Evolutionary conservation across 768 basidiomycete species (phyloP), one percentile per base, ranked within the genome.

Genomic region (Auriscalpium microsporum): DNA sequence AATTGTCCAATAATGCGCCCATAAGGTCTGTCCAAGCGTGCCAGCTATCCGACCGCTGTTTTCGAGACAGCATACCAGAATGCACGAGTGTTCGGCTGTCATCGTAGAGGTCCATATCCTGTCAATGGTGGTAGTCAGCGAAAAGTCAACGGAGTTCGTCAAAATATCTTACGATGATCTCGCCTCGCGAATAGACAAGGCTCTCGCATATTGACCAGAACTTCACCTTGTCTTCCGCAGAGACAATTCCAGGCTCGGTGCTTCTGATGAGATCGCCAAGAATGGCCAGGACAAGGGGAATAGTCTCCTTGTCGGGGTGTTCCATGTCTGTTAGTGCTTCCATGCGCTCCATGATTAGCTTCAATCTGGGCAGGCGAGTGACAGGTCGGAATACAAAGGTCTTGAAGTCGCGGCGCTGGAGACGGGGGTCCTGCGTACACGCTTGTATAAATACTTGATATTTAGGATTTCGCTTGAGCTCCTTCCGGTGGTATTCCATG

Each of bases 201-300:
- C 79, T 84, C 71, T 94, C 90, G 60, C 82, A 83, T 3, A 94
- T 71, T 52, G 75, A 82, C 85, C 87, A 90, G 57, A 91, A 84
- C 65, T 91, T 92, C 60, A 94, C 92, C 66, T 92, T 92, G 58
- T 82, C 79, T 65, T 94, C 92, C 1, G 93, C 90, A n/a, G 85
- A 88, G 57, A 83, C 88, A 56, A 95, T 94, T 4, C 93, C 93
- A 1, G 91, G 91, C 63, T 94, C 86, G 0, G 90, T 90, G 59
- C 85, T 85, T 74, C 88, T 91, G 57, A 95, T 77, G 58, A 83
- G 84, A 47, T 84, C 80, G 34, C 76, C 80, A 53, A 94, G 63
- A 3, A 93, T 78, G 10, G 75, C 76, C 23, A 89, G 64, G 16
- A 89, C 80, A 5, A 90, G 74, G 1, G 90, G 90, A 8, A 94